Evolutionary conservation across 495 filamentous ascomycete genomes (phyloP).

Genomic region (Polyplosphaeria fusca): DNA sequence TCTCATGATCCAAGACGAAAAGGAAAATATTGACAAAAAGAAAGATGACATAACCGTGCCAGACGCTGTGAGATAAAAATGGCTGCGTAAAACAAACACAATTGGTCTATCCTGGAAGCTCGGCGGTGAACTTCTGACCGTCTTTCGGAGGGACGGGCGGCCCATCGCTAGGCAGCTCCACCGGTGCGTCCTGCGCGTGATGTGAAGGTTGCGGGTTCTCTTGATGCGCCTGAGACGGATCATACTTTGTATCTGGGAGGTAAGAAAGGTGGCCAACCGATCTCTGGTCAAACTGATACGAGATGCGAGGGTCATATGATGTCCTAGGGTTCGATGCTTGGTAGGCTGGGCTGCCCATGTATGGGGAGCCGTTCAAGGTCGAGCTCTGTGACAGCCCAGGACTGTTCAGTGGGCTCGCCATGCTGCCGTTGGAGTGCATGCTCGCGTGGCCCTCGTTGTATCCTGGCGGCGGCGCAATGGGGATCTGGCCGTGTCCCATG

Average conservation of each 20-base stretch:
- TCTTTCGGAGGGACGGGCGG: slow-evolving; percentile 14
- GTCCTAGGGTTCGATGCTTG: background rate
- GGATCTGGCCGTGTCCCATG: slow-evolving; percentile 19
- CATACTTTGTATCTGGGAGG: slow-evolving; percentile 1
- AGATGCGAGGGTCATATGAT: background rate
- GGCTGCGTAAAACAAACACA: too few species aligned
- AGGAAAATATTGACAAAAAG: slow-evolving; percentile 1
- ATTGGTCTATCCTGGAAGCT: slow-evolving; percentile 17
- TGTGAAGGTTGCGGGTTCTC: background rate
- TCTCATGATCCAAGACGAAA: background rate
- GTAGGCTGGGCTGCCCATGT: background rate
- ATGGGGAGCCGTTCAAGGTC: slow-evolving; percentile 1
- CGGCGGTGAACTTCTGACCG: slow-evolving; percentile 8
- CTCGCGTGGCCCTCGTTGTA: slow-evolving; percentile 7
- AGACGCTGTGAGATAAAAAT: too few species aligned
- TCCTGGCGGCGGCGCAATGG: slow-evolving; percentile 24
- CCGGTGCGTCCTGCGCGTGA: background rate
- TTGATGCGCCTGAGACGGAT: background rate
- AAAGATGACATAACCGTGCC: too few species aligned
- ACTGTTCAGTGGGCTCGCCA: slow-evolving; percentile 4
- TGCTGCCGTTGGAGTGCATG: slow-evolving; percentile 10
- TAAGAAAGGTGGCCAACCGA: background rate
- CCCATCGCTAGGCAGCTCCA: slow-evolving; percentile 11
- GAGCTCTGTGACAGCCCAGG: slow-evolving; percentile 14
- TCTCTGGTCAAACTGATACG: background rate